These are phyloP conservation scores for Lactarius akahatsu DNA, from an alignment of 768 basidiomycete species.

Conservation along the genomic window DNA sequence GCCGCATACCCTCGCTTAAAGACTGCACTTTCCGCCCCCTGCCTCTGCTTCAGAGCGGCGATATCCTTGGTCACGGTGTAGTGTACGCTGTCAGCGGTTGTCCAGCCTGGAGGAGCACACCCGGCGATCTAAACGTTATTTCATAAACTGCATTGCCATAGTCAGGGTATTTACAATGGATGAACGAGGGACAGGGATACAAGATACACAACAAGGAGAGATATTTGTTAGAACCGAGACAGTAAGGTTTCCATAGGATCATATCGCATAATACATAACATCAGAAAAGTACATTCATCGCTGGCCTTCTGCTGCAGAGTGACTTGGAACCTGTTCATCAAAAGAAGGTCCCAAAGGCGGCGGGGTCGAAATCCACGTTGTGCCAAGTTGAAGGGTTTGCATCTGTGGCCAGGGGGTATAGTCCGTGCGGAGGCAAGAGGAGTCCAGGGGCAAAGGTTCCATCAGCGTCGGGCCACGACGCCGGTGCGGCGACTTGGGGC, in stretches of 20 bases:
- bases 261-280: background rate
- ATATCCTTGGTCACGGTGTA: background rate
- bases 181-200: background rate
- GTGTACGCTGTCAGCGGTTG: background rate
- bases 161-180: background rate
- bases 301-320: background rate
- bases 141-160: background rate
- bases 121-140: background rate
- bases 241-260: background rate
- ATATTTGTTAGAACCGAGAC: background rate
- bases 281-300: background rate
- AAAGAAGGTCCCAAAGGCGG: background rate
- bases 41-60: background rate
- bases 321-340: background rate
- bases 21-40: too few species aligned
- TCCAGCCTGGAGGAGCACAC: background rate
- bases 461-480: background rate
- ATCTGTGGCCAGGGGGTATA: background rate
- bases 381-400: background rate
- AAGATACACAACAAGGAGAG: background rate
- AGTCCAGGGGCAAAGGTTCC: background rate
- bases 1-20: too few species aligned
- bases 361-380: background rate
- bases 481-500: background rate
- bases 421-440: background rate